Base-by-base conservation (phyloP, 1,284 basidiomycete species). In the Pseudozyma hubeiensis region DNA sequence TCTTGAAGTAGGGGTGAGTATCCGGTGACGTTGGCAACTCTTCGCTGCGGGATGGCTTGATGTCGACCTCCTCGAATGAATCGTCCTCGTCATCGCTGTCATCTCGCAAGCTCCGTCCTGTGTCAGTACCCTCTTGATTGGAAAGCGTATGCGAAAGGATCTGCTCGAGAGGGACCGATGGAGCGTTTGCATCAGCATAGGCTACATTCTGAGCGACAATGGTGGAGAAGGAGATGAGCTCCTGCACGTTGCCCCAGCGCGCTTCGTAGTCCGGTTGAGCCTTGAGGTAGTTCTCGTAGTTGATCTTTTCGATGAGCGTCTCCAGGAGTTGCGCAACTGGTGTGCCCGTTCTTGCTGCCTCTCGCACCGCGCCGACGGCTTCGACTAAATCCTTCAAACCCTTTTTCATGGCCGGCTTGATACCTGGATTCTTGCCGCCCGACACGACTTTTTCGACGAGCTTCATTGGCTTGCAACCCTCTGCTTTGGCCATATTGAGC, bases 181-280 rank as follows among this genome's bases (percentile, higher is more conserved):
- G 45, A 37, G 44, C 47, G 30, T 37, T 50, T 6, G 40, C 52
- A 24, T 52, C 59, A 7, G 49, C 35, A 13, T 52, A 41, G 11
- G 53, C 33, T 2, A 19, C 47, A 16, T 72, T 63, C 41, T 64
- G 56, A 5, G 65, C 73, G 4, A 77, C 73, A 14, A 78, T 52
- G 9, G 59, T 67, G 10, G 78, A 74, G 51, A 81, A 81, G n/a
- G 68, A 69, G 69, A 85, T 90, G 71, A 96, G 86, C 85, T 95
- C 93, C 78, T 92, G 88, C 0, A 95, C 90, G 83, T 96, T 95
- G 83, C 93, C 91, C 92, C 91, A 91, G 37, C 92, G 87, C 41
- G 88, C 88, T 43, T 91, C 90, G 86, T 88, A 90, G 70, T 95
- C 93, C 5, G 87, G 87, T 64, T 90, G 77, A 17, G 89, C 89